Base-by-base conservation (phyloP, 371 early-diverging fungal genomes). In the Lichtheimia ramosa region DNA sequence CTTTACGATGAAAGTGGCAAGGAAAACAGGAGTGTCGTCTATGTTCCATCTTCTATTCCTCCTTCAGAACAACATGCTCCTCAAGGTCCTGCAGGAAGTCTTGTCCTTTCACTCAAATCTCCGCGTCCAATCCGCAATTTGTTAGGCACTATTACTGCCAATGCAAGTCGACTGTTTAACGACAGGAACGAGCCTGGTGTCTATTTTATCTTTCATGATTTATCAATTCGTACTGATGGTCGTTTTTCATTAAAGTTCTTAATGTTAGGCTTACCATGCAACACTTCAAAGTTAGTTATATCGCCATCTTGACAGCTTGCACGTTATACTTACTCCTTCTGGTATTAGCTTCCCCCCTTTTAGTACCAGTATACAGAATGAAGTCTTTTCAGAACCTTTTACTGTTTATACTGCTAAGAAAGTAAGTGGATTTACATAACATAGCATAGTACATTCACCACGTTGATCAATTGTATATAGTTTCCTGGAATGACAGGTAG, bases 401-500 rank as follows among this genome's bases (percentile, higher is more conserved):
- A 74, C 74, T 6, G 83, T 86, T 8, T 87, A 77, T 58, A 55
- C 56, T 15, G 56, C 56, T 0, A 55, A 55, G 24, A 55, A 55
- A 43, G 56, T 55, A 55, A 25, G 41, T 25, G 15, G 15, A 3
- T 16, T 66, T 24, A 58, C 66, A 15, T 41, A 60, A 18, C 18
- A 34, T 34, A 8, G 34, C 56, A 77, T 83, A 6, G 48, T 14
- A 15, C 16, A n/a, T 46, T 46, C 46, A 46, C 15, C 46, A 46
- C 18, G 18, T 46, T 34, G 34, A 10, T 51, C n/a, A 51, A 10
- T 49, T 20, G 20, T 16, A 39, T 25, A 7, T 43, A 71, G 59
- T 87, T 87, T 64, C 87, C 86, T 18, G 86, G 87, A 21, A 83
- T 85, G 84, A 76, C 81, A 24, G 83, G 84, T 84, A 70, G 54